A percentile compares a stretch with the other conserved stretches of the same genome.
phyloP scores from a whole-genome alignment of 345 rosid genomes.

The Pugionium cornutum region DNA sequence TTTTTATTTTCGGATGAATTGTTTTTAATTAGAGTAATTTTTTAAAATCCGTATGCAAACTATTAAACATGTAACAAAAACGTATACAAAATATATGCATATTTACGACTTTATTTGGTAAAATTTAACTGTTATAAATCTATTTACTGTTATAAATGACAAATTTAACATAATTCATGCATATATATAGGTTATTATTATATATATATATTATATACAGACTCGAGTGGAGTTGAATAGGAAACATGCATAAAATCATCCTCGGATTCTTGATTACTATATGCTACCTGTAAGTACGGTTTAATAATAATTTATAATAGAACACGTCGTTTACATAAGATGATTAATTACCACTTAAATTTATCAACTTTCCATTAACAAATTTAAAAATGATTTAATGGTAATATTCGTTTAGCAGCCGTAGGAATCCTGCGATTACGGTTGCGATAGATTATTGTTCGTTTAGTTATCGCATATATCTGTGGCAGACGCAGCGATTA shows the following conservation, averaged over 20 bases:
- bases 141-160: slow-evolving; percentile 13
- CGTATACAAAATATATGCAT: not conserved
- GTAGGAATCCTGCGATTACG: too few species aligned
- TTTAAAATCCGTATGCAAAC: too few species aligned
- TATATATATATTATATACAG: not conserved
- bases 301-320: not conserved
- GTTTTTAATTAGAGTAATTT: too few species aligned
- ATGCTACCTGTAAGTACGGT: slow-evolving; percentile 34
- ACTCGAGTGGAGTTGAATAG: slow-evolving; percentile 31
- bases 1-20: too few species aligned
- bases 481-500: too few species aligned
- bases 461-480: too few species aligned
- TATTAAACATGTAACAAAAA: too few species aligned
- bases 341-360: slow-evolving; percentile 1
- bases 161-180: slow-evolving; percentile 16
- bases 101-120: slow-evolving; percentile 20
- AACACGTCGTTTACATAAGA: not conserved
- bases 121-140: slow-evolving; percentile 33
- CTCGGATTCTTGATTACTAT: slow-evolving; percentile 41
- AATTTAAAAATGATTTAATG: not conserved
- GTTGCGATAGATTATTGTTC: too few species aligned
- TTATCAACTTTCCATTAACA: slow-evolving; percentile 1
- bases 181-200: not conserved
- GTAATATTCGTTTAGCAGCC: too few species aligned
- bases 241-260: slow-evolving; percentile 36